Conservation (phyloP, 2,329 filamentous ascomycete species). For the Tolypocladium inflatum region DNA sequence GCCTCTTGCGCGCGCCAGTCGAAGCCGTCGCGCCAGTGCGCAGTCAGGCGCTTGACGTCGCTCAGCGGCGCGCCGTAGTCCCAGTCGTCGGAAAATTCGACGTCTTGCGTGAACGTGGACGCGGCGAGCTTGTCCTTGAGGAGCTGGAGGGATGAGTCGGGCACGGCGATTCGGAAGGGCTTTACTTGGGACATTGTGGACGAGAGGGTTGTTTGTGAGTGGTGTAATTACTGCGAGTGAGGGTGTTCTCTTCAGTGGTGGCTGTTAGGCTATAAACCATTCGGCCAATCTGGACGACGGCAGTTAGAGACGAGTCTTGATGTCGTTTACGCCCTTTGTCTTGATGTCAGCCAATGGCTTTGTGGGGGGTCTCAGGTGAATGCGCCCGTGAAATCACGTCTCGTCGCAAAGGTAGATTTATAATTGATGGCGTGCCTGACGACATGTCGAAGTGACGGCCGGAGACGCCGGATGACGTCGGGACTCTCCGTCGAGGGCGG, state of each 20-base stretch:
- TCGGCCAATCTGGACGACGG: background rate
- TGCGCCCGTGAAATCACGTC: background rate
- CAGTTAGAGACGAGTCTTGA: background rate
- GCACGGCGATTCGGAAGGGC: slow-evolving; percentile 24
- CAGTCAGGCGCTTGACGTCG: slow-evolving; percentile 25
- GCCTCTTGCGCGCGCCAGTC: slow-evolving; percentile 54
- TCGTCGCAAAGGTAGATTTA: background rate
- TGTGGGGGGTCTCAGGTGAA: background rate
- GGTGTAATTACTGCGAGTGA: background rate
- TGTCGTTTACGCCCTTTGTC: background rate
- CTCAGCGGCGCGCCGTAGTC: slow-evolving; percentile 19
- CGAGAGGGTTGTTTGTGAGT: background rate
- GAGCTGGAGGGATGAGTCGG: slow-evolving; percentile 17
- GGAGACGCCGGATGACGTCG: background rate
- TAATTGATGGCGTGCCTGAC: background rate
- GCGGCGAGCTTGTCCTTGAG: slow-evolving; percentile 21
- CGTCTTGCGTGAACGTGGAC: slow-evolving; percentile 17
- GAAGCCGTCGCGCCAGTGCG: slow-evolving; percentile 35
- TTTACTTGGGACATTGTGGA: slow-evolving; percentile 9
- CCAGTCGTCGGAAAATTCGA: slow-evolving; percentile 22
- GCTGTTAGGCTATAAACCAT: background rate
- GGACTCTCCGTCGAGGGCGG: background rate
- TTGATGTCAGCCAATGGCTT: background rate
- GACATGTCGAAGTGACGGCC: background rate
- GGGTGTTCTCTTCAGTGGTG: background rate